Conservation (phyloP, 192 early-diverging fungal genomes). For the Radiomyces spectabilis region DNA sequence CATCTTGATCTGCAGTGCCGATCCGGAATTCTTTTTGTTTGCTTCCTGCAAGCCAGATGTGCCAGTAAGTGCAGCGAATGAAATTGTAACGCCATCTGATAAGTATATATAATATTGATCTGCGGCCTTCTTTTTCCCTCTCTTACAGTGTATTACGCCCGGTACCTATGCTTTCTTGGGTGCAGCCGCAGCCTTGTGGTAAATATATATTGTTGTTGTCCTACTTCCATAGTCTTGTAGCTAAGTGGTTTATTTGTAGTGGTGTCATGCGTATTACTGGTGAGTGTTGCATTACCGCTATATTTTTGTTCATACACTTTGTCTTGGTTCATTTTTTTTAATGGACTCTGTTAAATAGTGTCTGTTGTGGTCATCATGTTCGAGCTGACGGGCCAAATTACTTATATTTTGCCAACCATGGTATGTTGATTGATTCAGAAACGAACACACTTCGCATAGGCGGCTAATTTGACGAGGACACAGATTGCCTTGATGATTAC, state of each 20-base stretch:
- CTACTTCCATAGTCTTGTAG: too few relatives aligned
- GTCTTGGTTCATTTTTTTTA: background rate
- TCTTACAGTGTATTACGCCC: conserved; percentile 60
- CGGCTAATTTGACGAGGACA: background rate
- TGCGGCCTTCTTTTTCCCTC: conserved; percentile 4
- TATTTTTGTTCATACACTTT: background rate
- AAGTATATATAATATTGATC: conserved; percentile 28
- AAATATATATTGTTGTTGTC: background rate
- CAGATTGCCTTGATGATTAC: conserved; percentile 72
- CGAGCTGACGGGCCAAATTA: conserved; percentile 93
- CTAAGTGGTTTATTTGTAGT: conserved; percentile 10
- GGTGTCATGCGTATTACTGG: conserved; percentile 86
- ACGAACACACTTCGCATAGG: too few relatives aligned
- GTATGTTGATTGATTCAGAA: too few relatives aligned
- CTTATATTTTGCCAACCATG: conserved; percentile 92
- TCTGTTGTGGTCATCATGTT: conserved; percentile 98
- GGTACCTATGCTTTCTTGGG: conserved; percentile 81
- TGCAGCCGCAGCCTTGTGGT: conserved; percentile 73
- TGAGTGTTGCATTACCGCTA: background rate
- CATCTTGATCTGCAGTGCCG: conserved; percentile 22
- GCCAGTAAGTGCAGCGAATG: conserved; percentile 37
- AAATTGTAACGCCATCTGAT: conserved; percentile 18
- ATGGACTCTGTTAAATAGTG: conserved; percentile 45
- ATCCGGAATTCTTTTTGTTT: conserved; percentile 59
- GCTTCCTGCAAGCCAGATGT: conserved; percentile 63